These are phyloP conservation scores for Diaporthe vaccinii DNA, from an alignment of 2,329 filamentous ascomycete species.

Conservation along the genomic window DNA sequence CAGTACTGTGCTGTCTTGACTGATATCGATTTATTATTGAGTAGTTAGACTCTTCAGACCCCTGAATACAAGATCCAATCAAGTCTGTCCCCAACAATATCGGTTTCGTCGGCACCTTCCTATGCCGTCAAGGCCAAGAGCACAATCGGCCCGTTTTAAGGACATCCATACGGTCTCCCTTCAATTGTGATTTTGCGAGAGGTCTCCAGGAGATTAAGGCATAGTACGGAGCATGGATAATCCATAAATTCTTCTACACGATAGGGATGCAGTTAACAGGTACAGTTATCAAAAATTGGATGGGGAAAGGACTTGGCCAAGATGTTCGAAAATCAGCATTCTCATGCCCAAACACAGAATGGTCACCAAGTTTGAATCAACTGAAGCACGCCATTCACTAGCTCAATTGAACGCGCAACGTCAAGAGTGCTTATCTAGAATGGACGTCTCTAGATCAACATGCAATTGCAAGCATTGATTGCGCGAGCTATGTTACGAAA, in stretches of 20 bases:
- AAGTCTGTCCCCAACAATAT: too few species aligned
- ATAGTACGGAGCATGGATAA: rapidly evolving
- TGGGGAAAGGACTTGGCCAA: not conserved
- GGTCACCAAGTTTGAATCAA: conserved; percentile 7
- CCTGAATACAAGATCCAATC: too few species aligned
- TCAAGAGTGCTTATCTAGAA: not conserved
- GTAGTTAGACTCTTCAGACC: too few species aligned
- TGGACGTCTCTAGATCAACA: not conserved
- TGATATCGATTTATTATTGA: too few species aligned
- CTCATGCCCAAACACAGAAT: not conserved
- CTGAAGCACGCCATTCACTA: conserved; percentile 4
- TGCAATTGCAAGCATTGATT: not conserved
- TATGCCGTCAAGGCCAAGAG: too few species aligned
- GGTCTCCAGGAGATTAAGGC: not conserved
- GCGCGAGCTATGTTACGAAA: not conserved
- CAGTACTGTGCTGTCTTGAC: too few species aligned
- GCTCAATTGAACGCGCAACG: not conserved
- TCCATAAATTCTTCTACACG: not conserved
- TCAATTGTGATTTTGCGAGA: not conserved
- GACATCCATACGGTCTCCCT: too few species aligned
- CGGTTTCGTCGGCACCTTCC: too few species aligned
- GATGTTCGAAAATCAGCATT: not conserved
- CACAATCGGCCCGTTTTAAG: too few species aligned
- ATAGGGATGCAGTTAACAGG: not conserved
- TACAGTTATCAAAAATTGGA: not conserved